Percentiles rank a stretch among this genome's conserved stretches.
Evolutionary conservation across 2,329 filamentous ascomycete species (phyloP).

Genomic region (Fusarium sp.): DNA sequence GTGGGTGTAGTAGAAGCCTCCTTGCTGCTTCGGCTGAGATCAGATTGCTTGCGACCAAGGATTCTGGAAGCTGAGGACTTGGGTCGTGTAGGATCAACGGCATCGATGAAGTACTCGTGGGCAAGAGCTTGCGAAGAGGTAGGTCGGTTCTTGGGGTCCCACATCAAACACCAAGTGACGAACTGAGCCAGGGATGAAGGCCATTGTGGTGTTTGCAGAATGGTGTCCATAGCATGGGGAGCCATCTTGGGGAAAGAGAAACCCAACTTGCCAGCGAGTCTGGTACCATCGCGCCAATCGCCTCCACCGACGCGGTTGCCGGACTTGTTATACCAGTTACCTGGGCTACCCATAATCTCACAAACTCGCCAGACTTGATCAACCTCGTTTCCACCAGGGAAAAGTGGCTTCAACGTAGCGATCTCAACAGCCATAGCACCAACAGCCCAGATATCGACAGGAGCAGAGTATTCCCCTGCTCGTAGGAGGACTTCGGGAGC

Average conservation of each 20-base stretch:
- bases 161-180: slow-evolving; percentile 98
- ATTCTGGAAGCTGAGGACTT: slow-evolving; percentile 89
- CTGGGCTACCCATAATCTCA: slow-evolving; percentile 99
- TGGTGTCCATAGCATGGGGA: slow-evolving; percentile 94
- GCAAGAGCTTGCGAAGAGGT: slow-evolving; percentile 94
- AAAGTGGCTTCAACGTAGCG: slow-evolving; percentile 94
- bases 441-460: slow-evolving; percentile 98
- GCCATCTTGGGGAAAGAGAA: slow-evolving; percentile 99
- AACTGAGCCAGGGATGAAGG: slow-evolving; percentile 88
- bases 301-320: slow-evolving; percentile 90
- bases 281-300: slow-evolving; percentile 95
- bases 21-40: slow-evolving; percentile 76
- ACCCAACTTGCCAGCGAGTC: slow-evolving; percentile 92
- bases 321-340: slow-evolving; percentile 96
- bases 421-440: slow-evolving; percentile 99
- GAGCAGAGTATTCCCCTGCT: slow-evolving; percentile 95
- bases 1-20: slow-evolving; percentile 71
- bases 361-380: slow-evolving; percentile 99
- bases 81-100: slow-evolving; percentile 90
- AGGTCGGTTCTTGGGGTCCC: slow-evolving; percentile 93
- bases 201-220: slow-evolving; percentile 92
- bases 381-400: slow-evolving; percentile 97
- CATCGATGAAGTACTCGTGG: slow-evolving; percentile 94
- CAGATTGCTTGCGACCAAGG: slow-evolving; percentile 90
- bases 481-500: slow-evolving; percentile 94